A percentile compares a stretch with the other conserved stretches of the same genome.
Conservation (phyloP, 257 asterid species). For the Thymus quinquecostatus region DNA sequence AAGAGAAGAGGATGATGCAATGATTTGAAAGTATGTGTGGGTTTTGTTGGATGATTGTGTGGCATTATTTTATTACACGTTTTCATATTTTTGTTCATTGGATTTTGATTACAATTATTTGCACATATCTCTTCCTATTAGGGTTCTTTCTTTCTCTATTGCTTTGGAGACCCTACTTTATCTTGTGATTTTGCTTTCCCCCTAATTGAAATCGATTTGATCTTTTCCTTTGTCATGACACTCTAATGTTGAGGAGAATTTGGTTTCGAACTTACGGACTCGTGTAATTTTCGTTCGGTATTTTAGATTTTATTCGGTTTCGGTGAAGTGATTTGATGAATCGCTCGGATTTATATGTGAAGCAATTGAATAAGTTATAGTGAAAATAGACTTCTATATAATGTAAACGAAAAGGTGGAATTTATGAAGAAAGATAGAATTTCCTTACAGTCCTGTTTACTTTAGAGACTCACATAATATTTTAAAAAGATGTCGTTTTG, state of each 20-base stretch:
- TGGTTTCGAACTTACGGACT: not conserved
- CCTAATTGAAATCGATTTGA: not conserved
- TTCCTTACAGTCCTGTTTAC: too few species aligned
- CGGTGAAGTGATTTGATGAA: too few species aligned
- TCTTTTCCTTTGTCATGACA: not conserved
- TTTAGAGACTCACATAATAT: too few species aligned
- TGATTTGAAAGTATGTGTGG: conserved; percentile 53
- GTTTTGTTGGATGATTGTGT: conserved; percentile 42
- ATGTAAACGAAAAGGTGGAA: not conserved
- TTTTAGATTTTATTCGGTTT: not conserved
- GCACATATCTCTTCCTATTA: not conserved
- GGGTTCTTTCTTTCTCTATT: conserved; percentile 6
- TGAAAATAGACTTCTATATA: not conserved
- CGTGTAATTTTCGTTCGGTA: not conserved
- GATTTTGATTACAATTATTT: conserved; percentile 40
- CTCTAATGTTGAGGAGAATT: not conserved
- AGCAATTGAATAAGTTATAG: not conserved
- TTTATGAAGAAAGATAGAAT: not conserved
- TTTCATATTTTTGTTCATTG: conserved; percentile 50
- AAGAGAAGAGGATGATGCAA: conserved; percentile 36
- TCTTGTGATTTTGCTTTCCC: not conserved
- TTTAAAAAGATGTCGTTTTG: too few species aligned
- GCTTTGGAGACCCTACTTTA: not conserved
- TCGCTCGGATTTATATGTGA: too few species aligned
- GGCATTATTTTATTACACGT: conserved; percentile 68